Evolutionary conservation across 768 basidiomycete genomes (phyloP), one percentile per base, ranked within the genome.

Genomic region (Ramaria rubella): DNA sequence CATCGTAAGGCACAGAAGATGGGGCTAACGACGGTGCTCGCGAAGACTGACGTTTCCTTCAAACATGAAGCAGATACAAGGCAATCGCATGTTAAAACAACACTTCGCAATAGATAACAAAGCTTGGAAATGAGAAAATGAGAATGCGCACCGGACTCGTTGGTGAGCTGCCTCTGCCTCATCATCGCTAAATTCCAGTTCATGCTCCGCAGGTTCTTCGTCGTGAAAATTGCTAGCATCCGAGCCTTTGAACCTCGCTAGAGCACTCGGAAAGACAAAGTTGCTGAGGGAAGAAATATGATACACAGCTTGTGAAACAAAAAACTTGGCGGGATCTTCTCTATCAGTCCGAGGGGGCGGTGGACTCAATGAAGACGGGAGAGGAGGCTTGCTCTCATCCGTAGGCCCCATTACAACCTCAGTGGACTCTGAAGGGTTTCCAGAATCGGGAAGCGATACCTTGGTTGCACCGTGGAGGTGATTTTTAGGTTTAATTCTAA

Each of bases 221-320:
- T 98, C 95, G 62, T 93, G 83, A 9, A 93, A 77, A 66, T 97
- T 98, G 64, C 89, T 92, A 21, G 95, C 95, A 63, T 98, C 95
- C 61, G 90, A 93, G 40, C 94, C 95, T 66, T 85, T 94, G 59
- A 82, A 67, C 17, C 72, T 76, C 58, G 80, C 79, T 45, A 97
- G 77, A 45, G 85, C 80, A 34, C 78, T 75, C 44, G 93, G 77
- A 67, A 90, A 93, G 51, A 97, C 86, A 66, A 94, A 94, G 42
- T 80, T 78, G 69, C 93, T 94, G 40, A 82, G 82, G 38, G 77
- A 73, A 1, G 90, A 87, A 33, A 92, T 81, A 69, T 94, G 92
- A 69, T 84, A 98, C 30, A 97, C 85, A 57, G 82, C 76, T 27
- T 82, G 79, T 24, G 78, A 78, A 17, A 81, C 59, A 55, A 69